phyloP scores from a whole-genome alignment of 345 rosid genomes.

The Raphanus raphanistrum region DNA sequence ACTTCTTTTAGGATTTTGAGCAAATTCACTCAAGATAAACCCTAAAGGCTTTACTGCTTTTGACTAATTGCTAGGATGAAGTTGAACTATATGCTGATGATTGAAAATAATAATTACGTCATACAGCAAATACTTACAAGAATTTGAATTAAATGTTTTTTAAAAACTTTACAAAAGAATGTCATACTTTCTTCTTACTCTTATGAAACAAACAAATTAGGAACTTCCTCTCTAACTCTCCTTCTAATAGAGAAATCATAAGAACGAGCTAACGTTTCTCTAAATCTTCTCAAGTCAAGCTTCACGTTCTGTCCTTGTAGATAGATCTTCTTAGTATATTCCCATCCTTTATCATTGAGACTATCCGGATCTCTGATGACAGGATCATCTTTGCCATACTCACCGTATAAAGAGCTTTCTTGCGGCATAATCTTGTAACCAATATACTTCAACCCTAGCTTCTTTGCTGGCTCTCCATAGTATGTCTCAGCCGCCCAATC shows the following conservation, averaged over 20 bases:
- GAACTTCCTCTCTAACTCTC: slow-evolving; percentile 32
- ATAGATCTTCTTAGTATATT: slow-evolving; percentile 71
- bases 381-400: slow-evolving; percentile 59
- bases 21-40: too few species aligned
- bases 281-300: slow-evolving; percentile 57
- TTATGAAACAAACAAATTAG: slow-evolving; percentile 18
- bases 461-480: slow-evolving; percentile 78
- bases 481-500: slow-evolving; percentile 86
- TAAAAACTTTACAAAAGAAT: slow-evolving; percentile 21
- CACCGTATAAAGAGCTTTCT: slow-evolving; percentile 69
- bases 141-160: slow-evolving; percentile 8
- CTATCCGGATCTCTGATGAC: slow-evolving; percentile 63
- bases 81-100: neutral
- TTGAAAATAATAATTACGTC: neutral
- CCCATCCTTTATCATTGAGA: slow-evolving; percentile 67
- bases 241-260: slow-evolving; percentile 40
- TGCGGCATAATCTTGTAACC: slow-evolving; percentile 56
- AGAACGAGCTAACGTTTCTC: slow-evolving; percentile 54
- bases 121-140: neutral
- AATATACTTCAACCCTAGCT: slow-evolving; percentile 69
- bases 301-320: slow-evolving; percentile 67
- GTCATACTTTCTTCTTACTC: neutral
- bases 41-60: neutral
- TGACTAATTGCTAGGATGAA: neutral
- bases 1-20: too few species aligned